Percentiles rank a stretch among this genome's conserved stretches.
These are phyloP conservation scores for Hypoxylon lenormandii DNA, from an alignment of 495 filamentous ascomycete species.

Conservation along the genomic window DNA sequence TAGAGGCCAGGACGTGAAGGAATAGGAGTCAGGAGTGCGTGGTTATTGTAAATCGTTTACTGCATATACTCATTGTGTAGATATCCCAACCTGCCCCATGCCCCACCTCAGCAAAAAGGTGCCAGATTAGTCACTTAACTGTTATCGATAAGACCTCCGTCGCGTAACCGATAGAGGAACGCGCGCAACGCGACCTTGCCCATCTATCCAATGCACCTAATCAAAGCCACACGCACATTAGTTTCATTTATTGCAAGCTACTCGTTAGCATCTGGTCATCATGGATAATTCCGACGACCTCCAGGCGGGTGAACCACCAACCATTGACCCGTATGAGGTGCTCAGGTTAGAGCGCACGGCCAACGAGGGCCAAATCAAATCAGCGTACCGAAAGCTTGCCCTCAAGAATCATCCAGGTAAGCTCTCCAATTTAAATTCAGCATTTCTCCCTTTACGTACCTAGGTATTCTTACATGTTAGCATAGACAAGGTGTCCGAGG, in stretches of 20 bases:
- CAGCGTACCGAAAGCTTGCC: constrained; percentile 87
- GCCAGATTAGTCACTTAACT: too few species aligned
- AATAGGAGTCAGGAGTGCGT: background rate
- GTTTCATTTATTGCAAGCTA: background rate
- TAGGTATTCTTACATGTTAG: constrained; percentile 21
- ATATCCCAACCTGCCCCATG: background rate
- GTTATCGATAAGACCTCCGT: constrained; percentile 39
- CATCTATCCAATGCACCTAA: constrained; percentile 6
- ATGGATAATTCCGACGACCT: constrained; percentile 59
- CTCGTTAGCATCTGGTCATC: background rate
- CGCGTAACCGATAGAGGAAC: constrained; percentile 11
- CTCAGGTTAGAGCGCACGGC: constrained; percentile 75
- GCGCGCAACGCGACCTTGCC: constrained; percentile 34
- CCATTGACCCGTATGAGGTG: constrained; percentile 85
- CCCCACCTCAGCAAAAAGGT: too few species aligned
- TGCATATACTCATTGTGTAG: background rate
- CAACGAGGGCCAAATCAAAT: constrained; percentile 78
- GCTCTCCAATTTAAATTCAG: constrained; percentile 46
- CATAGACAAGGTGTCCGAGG: constrained; percentile 77
- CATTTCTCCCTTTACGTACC: constrained; percentile 30
- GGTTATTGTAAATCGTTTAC: background rate
- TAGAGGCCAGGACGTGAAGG: background rate
- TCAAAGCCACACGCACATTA: background rate
- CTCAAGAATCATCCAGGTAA: constrained; percentile 93
- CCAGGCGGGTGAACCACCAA: constrained; percentile 55